Evolutionary conservation across 2,329 filamentous ascomycete species (phyloP).

Genomic region (Botrytis medusae): DNA sequence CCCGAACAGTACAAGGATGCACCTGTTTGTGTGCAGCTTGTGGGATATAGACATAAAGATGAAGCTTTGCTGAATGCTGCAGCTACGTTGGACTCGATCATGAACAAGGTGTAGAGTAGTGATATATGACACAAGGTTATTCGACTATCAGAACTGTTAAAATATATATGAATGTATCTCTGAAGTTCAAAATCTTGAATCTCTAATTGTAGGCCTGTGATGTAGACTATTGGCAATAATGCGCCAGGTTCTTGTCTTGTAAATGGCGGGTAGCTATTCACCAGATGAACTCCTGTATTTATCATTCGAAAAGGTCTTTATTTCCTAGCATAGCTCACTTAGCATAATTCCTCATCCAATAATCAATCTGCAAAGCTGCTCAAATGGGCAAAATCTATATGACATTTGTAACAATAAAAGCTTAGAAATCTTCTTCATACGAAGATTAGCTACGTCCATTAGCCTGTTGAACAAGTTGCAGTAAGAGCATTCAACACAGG

Average conservation of each 20-base stretch:
- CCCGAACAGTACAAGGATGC: constrained; percentile 36
- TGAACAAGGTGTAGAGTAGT: background rate
- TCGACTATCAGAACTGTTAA: background rate
- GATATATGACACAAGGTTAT: background rate
- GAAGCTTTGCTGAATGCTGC: constrained; percentile 36
- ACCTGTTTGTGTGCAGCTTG: constrained; percentile 38
- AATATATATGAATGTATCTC: background rate
- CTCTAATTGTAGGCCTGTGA: background rate
- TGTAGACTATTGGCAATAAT: background rate
- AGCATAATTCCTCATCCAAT: background rate
- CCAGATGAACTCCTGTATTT: background rate
- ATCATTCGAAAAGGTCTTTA: background rate
- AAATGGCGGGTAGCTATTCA: background rate
- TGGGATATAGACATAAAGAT: constrained; percentile 39
- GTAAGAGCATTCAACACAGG: background rate
- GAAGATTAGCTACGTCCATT: background rate
- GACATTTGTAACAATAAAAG: background rate
- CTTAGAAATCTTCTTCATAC: background rate
- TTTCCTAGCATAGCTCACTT: background rate
- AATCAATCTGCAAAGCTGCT: background rate
- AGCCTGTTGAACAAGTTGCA: background rate
- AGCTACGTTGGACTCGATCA: constrained; percentile 31
- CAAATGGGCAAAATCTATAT: background rate
- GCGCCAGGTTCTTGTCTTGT: background rate
- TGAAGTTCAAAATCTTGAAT: background rate